phyloP scores from a whole-genome alignment of 2,329 filamentous ascomycete genomes.

The Camillea tinctor region DNA sequence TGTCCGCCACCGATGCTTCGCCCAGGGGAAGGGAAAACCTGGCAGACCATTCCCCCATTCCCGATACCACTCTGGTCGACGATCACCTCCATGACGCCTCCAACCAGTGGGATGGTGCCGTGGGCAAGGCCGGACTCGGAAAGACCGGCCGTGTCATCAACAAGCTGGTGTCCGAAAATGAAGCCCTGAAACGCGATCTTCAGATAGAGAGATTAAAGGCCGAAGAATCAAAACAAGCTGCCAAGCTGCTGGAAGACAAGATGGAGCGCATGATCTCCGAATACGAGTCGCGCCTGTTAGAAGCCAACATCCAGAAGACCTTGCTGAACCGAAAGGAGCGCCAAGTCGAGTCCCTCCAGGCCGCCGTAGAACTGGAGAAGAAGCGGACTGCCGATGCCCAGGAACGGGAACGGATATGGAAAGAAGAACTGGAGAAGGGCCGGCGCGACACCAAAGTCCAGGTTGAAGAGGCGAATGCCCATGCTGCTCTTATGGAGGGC shows the following conservation, averaged over 20 bases:
- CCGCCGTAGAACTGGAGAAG: constrained; percentile 63
- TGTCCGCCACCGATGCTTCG: constrained; percentile 24
- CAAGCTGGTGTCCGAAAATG: constrained; percentile 76
- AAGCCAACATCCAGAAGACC: constrained; percentile 69
- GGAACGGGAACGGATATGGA: constrained; percentile 60
- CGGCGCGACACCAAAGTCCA: constrained; percentile 59
- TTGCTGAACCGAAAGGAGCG: constrained; percentile 71
- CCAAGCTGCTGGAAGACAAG: constrained; percentile 67
- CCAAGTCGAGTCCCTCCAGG: constrained; percentile 68
- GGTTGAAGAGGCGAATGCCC: constrained; percentile 63
- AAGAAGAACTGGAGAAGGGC: constrained; percentile 61
- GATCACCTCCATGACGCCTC: constrained; percentile 33
- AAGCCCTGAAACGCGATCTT: constrained; percentile 71
- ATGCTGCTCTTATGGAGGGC: constrained; percentile 67
- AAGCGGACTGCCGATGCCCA: constrained; percentile 59
- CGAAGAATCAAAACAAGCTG: constrained; percentile 69
- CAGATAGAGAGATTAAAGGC: constrained; percentile 63
- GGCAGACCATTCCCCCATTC: constrained; percentile 30
- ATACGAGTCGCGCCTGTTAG: constrained; percentile 67
- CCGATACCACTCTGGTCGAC: constrained; percentile 34
- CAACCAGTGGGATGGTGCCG: constrained; percentile 60
- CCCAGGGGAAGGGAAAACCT: constrained; percentile 21
- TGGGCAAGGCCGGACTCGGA: constrained; percentile 67
- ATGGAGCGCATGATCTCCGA: constrained; percentile 67
- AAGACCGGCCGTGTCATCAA: constrained; percentile 81